These are phyloP conservation scores for Acer campestre DNA, from an alignment of 345 rosid species.

Conservation along the genomic window DNA sequence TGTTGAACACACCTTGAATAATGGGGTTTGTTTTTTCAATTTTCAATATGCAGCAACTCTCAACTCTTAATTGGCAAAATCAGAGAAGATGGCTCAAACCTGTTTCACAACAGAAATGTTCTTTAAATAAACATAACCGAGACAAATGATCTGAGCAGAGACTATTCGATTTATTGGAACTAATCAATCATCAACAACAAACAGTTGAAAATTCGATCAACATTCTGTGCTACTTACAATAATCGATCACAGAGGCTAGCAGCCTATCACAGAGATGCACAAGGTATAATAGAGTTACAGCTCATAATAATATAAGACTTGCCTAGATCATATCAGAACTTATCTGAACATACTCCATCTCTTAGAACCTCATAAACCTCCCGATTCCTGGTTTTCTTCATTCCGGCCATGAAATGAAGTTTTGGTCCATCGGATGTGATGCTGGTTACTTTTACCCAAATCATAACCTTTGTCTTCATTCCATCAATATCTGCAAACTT, in stretches of 20 bases:
- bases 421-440: conserved; percentile 70
- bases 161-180: neutral
- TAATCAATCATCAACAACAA: neutral
- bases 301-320: neutral
- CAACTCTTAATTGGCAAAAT: no score
- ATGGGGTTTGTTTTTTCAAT: no score
- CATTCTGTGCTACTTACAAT: conserved; percentile 14
- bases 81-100: no score
- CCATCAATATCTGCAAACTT: conserved; percentile 86
- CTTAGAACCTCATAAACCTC: conserved; percentile 84
- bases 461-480: conserved; percentile 81
- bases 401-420: conserved; percentile 77
- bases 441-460: conserved; percentile 85
- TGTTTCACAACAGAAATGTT: no score
- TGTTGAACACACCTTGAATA: no score
- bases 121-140: neutral
- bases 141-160: neutral
- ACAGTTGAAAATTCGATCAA: neutral
- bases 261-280: neutral
- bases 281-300: neutral
- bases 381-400: conserved; percentile 74
- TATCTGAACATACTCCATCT: conserved; percentile 69
- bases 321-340: conserved; percentile 48
- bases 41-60: no score
- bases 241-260: conserved; percentile 2